A percentile compares a stretch with the other conserved stretches of the same genome.
These are phyloP conservation scores for Leishmania lainsoni DNA, from an alignment of 208 protist genomes.

Conservation along the genomic window DNA sequence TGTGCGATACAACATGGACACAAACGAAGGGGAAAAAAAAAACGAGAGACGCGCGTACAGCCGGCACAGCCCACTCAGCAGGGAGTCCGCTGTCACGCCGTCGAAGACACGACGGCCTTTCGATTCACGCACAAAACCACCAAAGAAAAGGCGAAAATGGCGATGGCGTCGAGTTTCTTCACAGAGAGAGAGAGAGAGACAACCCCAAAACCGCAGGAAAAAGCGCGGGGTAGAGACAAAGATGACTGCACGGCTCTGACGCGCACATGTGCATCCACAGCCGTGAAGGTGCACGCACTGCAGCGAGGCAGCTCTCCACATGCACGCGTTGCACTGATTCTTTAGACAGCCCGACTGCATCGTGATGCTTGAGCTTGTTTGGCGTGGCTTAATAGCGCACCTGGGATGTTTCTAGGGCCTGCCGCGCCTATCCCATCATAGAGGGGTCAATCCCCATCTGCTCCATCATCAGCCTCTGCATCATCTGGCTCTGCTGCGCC, in stretches of 20 bases:
- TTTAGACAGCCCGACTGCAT: not conserved
- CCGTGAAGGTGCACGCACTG: not conserved
- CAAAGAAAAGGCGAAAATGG: not conserved
- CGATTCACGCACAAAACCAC: not conserved
- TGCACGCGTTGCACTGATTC: no score
- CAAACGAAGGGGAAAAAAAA: not conserved
- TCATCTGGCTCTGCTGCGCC: conserved; percentile 82
- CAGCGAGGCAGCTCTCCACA: not conserved
- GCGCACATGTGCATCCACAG: not conserved
- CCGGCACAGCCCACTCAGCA: not conserved
- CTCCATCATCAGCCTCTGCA: conserved; percentile 91
- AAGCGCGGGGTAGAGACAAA: not conserved
- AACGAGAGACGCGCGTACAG: not conserved
- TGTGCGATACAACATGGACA: not conserved
- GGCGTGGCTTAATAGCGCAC: not conserved
- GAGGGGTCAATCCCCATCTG: conserved; percentile 83
- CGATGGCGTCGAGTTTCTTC: not conserved
- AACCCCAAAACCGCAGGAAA: not conserved
- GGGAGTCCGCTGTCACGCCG: not conserved
- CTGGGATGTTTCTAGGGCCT: not conserved
- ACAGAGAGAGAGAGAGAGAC: not conserved
- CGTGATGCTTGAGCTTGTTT: not conserved
- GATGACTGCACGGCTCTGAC: not conserved
- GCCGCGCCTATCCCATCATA: conserved; percentile 34
- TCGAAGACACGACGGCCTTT: not conserved